Percentiles rank a stretch among this genome's conserved stretches.
Conservation (phyloP, 441 rosid genomes). For the Adansonia madagascariensis region DNA sequence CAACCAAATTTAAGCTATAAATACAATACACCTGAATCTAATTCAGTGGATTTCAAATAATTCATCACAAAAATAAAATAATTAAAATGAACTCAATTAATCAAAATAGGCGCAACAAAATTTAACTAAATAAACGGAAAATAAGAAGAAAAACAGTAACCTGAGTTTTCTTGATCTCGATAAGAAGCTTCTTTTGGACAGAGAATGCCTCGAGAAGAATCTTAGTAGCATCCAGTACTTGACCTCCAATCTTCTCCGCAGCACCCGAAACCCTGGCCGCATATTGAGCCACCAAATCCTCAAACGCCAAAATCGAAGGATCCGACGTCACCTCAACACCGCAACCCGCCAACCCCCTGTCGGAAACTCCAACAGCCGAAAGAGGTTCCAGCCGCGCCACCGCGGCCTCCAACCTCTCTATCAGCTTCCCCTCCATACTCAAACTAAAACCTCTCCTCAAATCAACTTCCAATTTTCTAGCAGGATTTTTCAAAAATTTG, state of each 20-base stretch:
- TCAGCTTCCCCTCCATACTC: slow-evolving; percentile 74
- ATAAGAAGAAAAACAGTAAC: slow-evolving; percentile 31
- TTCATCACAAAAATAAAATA: not conserved
- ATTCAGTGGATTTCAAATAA: slow-evolving; percentile 5
- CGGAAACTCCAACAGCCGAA: slow-evolving; percentile 41
- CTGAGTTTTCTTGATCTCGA: slow-evolving; percentile 65
- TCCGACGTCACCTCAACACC: slow-evolving; percentile 47
- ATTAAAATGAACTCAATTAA: not conserved
- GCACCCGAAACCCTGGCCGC: slow-evolving; percentile 60
- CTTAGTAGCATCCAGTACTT: slow-evolving; percentile 72
- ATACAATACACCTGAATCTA: not conserved
- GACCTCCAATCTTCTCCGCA: slow-evolving; percentile 91
- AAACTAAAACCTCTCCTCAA: too few species aligned
- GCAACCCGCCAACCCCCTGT: slow-evolving; percentile 30
- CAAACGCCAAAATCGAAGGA: slow-evolving; percentile 77
- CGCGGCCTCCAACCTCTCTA: slow-evolving; percentile 76
- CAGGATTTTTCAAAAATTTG: too few species aligned
- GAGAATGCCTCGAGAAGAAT: slow-evolving; percentile 68
- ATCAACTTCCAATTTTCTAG: too few species aligned
- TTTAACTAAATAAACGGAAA: not conserved
- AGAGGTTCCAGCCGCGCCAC: slow-evolving; percentile 71
- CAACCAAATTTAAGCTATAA: too few species aligned
- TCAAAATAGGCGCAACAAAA: not conserved
- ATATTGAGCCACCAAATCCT: slow-evolving; percentile 58
- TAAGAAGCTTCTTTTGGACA: slow-evolving; percentile 67